Evolutionary conservation across 2,329 filamentous ascomycete genomes (phyloP).

Genomic region (Paradendryphiella salina): DNA sequence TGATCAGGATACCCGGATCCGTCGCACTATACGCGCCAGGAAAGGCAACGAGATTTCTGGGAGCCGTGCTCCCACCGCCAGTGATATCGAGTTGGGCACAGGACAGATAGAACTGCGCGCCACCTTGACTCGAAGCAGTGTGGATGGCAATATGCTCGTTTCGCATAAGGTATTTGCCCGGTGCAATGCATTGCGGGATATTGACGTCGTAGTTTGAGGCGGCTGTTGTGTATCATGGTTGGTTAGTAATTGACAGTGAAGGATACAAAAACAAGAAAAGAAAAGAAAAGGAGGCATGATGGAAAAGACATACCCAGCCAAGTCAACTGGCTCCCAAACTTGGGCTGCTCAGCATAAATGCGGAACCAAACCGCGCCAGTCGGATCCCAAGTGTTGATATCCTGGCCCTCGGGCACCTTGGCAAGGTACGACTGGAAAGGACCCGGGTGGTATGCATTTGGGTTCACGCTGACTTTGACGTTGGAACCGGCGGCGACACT

Average conservation of each 20-base stretch:
- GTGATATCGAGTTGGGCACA: constrained; percentile 52
- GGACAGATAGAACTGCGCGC: constrained; percentile 52
- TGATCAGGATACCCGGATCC: constrained; percentile 38
- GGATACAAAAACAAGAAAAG: not conserved
- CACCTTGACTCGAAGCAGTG: constrained; percentile 37
- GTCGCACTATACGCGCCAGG: constrained; percentile 43
- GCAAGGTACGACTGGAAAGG: constrained; percentile 47
- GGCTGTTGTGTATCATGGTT: not conserved
- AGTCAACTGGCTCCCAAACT: constrained; percentile 10
- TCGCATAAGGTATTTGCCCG: constrained; percentile 53
- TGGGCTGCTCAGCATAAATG: constrained; percentile 25
- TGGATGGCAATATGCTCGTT: constrained; percentile 55
- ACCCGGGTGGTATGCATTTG: constrained; percentile 38
- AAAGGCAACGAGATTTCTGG: constrained; percentile 46
- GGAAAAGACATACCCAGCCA: constrained; percentile 9
- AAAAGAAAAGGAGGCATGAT: too few relatives aligned
- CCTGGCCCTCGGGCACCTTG: constrained; percentile 40
- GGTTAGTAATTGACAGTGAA: not conserved
- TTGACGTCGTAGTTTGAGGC: constrained; percentile 29
- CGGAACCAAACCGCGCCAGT: constrained; percentile 46
- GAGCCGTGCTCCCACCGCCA: constrained; percentile 42
- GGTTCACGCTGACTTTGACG: constrained; percentile 37
- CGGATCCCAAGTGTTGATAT: constrained; percentile 39
- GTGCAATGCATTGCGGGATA: constrained; percentile 48
- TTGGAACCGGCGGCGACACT: constrained; percentile 33